phyloP scores from a whole-genome alignment of 2,329 filamentous ascomycete species.

The Ramichloridium luteum region DNA sequence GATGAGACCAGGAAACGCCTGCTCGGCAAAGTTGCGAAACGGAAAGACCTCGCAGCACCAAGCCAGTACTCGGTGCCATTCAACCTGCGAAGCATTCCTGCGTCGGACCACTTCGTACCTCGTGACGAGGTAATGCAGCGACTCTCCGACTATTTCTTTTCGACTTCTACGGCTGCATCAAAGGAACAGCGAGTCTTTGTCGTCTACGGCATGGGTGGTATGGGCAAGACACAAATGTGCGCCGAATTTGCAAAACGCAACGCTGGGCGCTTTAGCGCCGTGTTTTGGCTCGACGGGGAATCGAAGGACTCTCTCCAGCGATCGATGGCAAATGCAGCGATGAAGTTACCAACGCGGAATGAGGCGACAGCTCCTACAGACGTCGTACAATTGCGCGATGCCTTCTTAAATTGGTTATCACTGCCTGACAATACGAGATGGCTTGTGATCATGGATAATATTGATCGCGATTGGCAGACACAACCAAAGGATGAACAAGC shows the following conservation, averaged over 20 bases:
- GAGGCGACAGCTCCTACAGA: too few relatives aligned
- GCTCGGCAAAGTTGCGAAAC: constrained; percentile 2
- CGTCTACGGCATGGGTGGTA: constrained; percentile 19
- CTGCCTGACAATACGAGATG: constrained; percentile 18
- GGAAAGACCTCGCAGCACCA: too few relatives aligned
- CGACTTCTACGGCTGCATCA: too few relatives aligned
- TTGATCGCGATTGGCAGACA: constrained; percentile 16
- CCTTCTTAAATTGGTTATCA: too few relatives aligned
- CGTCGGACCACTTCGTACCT: constrained; percentile 11
- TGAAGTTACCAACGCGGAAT: too few relatives aligned
- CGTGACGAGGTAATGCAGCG: constrained; percentile 15
- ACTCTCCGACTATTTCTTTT: constrained; percentile 12
- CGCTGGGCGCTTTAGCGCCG: constrained; percentile 16
- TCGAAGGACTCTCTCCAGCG: constrained; percentile 21
- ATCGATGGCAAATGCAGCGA: too few relatives aligned
- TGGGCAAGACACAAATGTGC: constrained; percentile 21
- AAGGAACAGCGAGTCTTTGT: constrained; percentile 13
- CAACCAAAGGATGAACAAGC: constrained; percentile 9
- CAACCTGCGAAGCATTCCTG: constrained; percentile 12
- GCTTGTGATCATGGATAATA: constrained; percentile 27
- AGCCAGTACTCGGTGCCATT: too few relatives aligned
- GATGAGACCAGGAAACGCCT: constrained; percentile 3
- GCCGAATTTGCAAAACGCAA: constrained; percentile 3
- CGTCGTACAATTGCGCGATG: too few relatives aligned
- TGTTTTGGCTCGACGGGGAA: constrained; percentile 25